These are phyloP conservation scores for Trichoderma atroviride DNA, from an alignment of 2,329 filamentous ascomycete genomes.

Conservation along the genomic window DNA sequence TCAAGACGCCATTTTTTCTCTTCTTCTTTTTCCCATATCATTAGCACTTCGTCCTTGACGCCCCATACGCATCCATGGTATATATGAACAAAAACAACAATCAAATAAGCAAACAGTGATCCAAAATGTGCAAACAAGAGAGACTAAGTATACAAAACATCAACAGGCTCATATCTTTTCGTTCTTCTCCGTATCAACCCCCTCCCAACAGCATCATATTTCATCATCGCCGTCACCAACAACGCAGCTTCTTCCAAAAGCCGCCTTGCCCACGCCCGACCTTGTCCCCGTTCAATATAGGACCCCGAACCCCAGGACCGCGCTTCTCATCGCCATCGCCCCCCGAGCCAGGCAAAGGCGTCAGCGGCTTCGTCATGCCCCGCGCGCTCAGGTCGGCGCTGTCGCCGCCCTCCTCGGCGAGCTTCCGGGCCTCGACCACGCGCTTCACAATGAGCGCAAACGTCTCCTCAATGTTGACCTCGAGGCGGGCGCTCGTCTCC, in stretches of 20 bases:
- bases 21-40: conserved; percentile 12
- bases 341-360: conserved; percentile 53
- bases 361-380: conserved; percentile 61
- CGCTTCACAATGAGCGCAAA: conserved; percentile 71
- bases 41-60: conserved; percentile 18
- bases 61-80: conserved; percentile 28
- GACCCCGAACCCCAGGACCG: conserved; percentile 49
- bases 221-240: conserved; percentile 48
- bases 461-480: conserved; percentile 88
- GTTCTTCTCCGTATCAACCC: neutral
- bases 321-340: conserved; percentile 48
- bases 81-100: conserved; percentile 25
- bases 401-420: conserved; percentile 53
- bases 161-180: neutral
- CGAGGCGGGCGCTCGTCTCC: conserved; percentile 82
- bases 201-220: neutral
- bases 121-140: neutral
- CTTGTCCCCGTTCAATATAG: conserved; percentile 47
- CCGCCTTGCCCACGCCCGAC: conserved; percentile 47
- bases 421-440: conserved; percentile 59
- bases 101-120: conserved; percentile 11
- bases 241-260: conserved; percentile 61
- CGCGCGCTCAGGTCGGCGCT: conserved; percentile 50
- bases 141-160: neutral
- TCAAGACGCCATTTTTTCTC: conserved; percentile 6